Conservation (phyloP, 441 rosid species). For the Eruca vesicaria region DNA sequence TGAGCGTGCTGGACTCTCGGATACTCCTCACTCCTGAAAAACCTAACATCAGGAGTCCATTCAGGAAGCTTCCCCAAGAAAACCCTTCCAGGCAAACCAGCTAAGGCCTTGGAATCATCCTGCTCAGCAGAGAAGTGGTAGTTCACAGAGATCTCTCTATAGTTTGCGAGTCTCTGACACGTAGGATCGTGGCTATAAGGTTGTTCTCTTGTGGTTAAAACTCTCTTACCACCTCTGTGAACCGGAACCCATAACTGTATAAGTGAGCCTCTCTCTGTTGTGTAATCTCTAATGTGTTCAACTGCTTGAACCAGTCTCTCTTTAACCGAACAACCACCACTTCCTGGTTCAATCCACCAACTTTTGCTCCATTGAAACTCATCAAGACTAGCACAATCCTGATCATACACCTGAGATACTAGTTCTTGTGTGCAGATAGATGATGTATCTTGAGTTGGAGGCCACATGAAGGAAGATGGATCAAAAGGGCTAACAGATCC, state of each 20-base stretch:
- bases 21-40: constrained; percentile 86
- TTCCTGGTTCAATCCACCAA: too few relatives aligned
- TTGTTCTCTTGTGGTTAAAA: too few relatives aligned
- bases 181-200: constrained; percentile 61
- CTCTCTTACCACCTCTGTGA: too few relatives aligned
- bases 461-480: constrained; percentile 42
- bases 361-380: too few relatives aligned
- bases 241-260: too few relatives aligned
- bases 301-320: too few relatives aligned
- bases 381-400: too few relatives aligned
- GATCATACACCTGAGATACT: constrained; percentile 36
- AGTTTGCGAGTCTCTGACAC: constrained; percentile 63
- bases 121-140: constrained; percentile 75
- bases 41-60: constrained; percentile 96
- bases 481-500: constrained; percentile 64
- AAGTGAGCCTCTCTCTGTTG: too few relatives aligned
- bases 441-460: constrained; percentile 38
- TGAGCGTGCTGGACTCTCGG: constrained; percentile 71
- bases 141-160: constrained; percentile 69
- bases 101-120: constrained; percentile 57
- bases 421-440: constrained; percentile 28
- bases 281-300: too few relatives aligned
- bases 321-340: too few relatives aligned
- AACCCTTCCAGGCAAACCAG: constrained; percentile 86
- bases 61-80: constrained; percentile 84